Evolutionary conservation across 495 filamentous ascomycete genomes (phyloP).

Genomic region (Eremomyces bilateralis): DNA sequence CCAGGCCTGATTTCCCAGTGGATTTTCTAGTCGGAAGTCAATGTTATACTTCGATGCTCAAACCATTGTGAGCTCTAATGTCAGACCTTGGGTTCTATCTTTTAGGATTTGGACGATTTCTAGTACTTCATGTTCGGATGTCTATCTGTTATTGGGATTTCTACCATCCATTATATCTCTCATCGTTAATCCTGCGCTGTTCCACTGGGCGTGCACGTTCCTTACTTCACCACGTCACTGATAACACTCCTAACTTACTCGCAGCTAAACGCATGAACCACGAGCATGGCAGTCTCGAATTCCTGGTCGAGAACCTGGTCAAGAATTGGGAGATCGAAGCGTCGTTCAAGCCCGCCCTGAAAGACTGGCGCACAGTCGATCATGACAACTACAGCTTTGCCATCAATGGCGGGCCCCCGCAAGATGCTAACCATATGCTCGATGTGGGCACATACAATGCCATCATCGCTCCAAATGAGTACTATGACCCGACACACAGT

Average conservation of each 20-base stretch:
- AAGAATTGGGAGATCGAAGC: slow-evolving; percentile 57
- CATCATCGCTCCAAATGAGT: slow-evolving; percentile 35
- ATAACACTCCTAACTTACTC: background rate
- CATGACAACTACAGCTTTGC: slow-evolving; percentile 31
- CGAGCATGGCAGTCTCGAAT: slow-evolving; percentile 29
- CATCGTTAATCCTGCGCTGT: too few species aligned
- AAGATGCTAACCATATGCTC: slow-evolving; percentile 41
- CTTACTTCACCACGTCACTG: too few species aligned
- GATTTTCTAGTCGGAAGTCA: too few species aligned
- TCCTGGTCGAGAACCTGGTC: slow-evolving; percentile 43
- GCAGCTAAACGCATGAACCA: slow-evolving; percentile 33
- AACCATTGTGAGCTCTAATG: too few species aligned
- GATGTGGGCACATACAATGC: slow-evolving; percentile 46
- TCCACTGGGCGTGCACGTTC: too few species aligned
- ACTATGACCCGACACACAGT: slow-evolving; percentile 34
- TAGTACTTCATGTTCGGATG: too few species aligned
- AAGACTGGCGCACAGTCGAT: slow-evolving; percentile 44
- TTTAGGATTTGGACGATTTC: too few species aligned
- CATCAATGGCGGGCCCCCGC: slow-evolving; percentile 34
- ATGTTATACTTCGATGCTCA: too few species aligned
- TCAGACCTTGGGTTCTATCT: too few species aligned
- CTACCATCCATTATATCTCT: slow-evolving; percentile 1
- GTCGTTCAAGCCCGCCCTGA: slow-evolving; percentile 34
- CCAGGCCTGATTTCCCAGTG: background rate
- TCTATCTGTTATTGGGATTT: too few species aligned